Evolutionary conservation across 2,329 filamentous ascomycete genomes (phyloP), one percentile per base, ranked within the genome.

Genomic region (Endoconidiophora laricicola): DNA sequence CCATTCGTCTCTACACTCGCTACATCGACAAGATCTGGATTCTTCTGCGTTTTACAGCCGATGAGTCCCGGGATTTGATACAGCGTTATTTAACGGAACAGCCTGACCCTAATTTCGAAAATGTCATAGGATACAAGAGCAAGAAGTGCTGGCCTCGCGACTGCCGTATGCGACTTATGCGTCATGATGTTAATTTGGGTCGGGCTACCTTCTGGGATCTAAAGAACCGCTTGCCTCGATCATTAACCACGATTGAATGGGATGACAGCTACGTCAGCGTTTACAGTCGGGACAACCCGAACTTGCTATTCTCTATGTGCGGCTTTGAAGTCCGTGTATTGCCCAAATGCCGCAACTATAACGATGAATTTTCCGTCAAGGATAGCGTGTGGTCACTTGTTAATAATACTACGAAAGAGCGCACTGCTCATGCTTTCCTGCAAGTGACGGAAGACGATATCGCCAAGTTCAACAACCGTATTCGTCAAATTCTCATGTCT

Each of bases 101-200:
- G 61, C 91, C 91, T 0, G 93, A 98, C 64, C 91, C 91, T 2
- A 98, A 98, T 62, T 98, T 98, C 57, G 91, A 98, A 63, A 98
- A 98, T 56, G 91, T 98, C 40, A 96, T 98, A 58, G 91, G 91
- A 0, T 98, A 96, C 66, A 88, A 86, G 70, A 98, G 94, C 67
- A 98, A 98, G 72, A 98, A 96, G 64, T 98, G 93, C 66, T 98
- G 91, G 91, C 93, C 91, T 40, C 79, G 91, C 59, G 91, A 98
- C 63, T 95, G 88, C 22, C 79, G 91, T 46, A 98, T 98, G 93
- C 82, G 93, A 43, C 68, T 98, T 59, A 98, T 98, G 91, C 81
- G 91, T 55, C 91, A 98, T 65, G 91, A 98, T 66, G 93, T 98
- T 57, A 96, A 98, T 59, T 79, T 98, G 40, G 91, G 93, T 40